Conservation (phyloP, 2,329 filamentous ascomycete genomes). For the Aspergillus pseudoviridinutans region DNA sequence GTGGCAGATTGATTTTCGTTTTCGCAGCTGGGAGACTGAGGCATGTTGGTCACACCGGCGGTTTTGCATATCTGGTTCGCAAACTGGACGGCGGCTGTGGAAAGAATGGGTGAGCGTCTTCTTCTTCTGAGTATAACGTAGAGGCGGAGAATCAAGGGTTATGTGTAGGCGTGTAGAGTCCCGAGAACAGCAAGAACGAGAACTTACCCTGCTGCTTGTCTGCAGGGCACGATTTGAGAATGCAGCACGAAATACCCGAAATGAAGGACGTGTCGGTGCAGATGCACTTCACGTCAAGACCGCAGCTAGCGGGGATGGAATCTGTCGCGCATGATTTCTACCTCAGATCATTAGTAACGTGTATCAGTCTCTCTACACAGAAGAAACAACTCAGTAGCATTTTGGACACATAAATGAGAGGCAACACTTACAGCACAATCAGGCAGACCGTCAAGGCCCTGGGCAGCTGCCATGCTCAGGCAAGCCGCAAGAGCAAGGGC, state of each 20-base stretch:
- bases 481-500: constrained; percentile 53
- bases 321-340: constrained; percentile 39
- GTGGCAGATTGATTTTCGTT: constrained; percentile 11
- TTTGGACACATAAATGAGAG: neutral
- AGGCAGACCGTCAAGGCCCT: constrained; percentile 46
- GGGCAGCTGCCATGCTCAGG: constrained; percentile 46
- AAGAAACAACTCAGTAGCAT: constrained; percentile 1
- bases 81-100: constrained; percentile 31
- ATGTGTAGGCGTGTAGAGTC: neutral
- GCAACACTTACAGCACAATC: constrained; percentile 51
- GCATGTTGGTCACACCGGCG: constrained; percentile 35
- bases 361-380: neutral
- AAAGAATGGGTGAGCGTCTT: neutral
- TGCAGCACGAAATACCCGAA: constrained; percentile 47
- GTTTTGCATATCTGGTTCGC: constrained; percentile 37
- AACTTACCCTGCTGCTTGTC: constrained; percentile 40
- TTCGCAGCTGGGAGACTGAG: constrained; percentile 28
- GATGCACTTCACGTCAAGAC: constrained; percentile 47
- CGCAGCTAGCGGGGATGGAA: constrained; percentile 39
- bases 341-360: neutral
- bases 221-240: constrained; percentile 40
- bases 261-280: constrained; percentile 47
- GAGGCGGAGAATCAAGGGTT: too few relatives aligned
- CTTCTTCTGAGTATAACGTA: neutral
- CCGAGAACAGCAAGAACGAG: constrained; percentile 1